Percentiles rank a stretch among this genome's conserved stretches.
phyloP scores from a whole-genome alignment of 176 grass and related monocot species.

The Typha latifolia region DNA sequence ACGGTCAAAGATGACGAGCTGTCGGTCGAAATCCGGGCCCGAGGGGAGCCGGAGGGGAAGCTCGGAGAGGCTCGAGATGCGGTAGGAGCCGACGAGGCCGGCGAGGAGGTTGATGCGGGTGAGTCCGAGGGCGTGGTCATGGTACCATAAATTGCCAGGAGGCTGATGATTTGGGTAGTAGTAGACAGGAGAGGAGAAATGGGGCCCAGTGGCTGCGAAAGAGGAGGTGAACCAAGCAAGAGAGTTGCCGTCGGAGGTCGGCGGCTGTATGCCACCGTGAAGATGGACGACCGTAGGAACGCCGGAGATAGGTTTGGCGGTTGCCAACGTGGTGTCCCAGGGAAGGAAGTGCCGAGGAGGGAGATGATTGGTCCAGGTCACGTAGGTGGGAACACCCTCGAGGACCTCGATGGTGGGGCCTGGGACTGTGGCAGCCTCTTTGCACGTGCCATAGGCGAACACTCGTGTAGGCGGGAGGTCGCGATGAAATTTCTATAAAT shows the following conservation, averaged over 20 bases:
- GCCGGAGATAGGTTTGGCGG: constrained; percentile 13
- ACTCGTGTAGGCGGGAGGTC: constrained; percentile 51
- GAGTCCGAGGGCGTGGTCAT: constrained; percentile 70
- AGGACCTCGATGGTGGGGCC: constrained; percentile 65
- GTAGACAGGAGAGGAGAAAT: constrained; percentile 27
- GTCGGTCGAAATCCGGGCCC: constrained; percentile 33
- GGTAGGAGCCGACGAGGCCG: constrained; percentile 59
- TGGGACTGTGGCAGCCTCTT: constrained; percentile 35
- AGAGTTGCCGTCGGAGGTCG: constrained; percentile 61
- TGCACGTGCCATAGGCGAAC: constrained; percentile 47
- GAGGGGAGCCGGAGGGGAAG: constrained; percentile 24
- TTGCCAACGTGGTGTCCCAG: constrained; percentile 37
- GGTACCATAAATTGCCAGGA: constrained; percentile 65
- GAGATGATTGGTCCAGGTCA: constrained; percentile 71
- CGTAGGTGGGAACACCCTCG: constrained; percentile 36
- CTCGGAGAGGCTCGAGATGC: constrained; percentile 22
- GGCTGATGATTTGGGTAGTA: constrained; percentile 60
- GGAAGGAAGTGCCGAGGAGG: constrained; percentile 47
- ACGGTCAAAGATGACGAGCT: constrained; percentile 55
- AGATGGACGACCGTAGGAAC: constrained; percentile 74
- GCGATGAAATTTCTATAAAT: constrained; percentile 63
- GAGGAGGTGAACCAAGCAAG: constrained; percentile 61
- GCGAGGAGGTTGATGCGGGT: constrained; percentile 73
- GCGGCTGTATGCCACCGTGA: constrained; percentile 76
- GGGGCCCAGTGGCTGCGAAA: constrained; percentile 26